phyloP scores from a whole-genome alignment of 1,284 basidiomycete genomes.

The Boletus smithii region DNA sequence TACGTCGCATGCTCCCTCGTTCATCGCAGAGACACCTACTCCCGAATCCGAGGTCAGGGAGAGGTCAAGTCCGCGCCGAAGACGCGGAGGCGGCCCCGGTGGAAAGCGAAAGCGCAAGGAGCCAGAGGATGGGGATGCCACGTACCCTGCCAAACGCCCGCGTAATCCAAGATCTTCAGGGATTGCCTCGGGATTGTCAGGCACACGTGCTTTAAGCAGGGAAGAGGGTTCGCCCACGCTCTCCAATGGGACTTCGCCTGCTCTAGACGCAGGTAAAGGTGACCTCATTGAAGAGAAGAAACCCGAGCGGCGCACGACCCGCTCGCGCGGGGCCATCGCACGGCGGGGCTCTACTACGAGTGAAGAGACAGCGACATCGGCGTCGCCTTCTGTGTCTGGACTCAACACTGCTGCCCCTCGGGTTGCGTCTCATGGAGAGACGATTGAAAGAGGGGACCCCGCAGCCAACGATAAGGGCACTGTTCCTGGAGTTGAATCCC shows the following conservation, averaged over 20 bases:
- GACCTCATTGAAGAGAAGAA: conserved; percentile 30
- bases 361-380: conserved; percentile 36
- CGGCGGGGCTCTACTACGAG: conserved; percentile 42
- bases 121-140: conserved; percentile 58
- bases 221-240: conserved; percentile 31
- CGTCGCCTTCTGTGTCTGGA: conserved; percentile 33
- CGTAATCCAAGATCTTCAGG: conserved; percentile 42
- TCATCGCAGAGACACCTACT: conserved; percentile 17
- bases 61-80: conserved; percentile 44
- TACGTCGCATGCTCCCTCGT: conserved; percentile 11
- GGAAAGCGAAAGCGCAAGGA: conserved; percentile 60
- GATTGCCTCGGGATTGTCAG: conserved; percentile 16
- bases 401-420: conserved; percentile 14
- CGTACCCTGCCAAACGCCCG: conserved; percentile 68
- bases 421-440: conserved; percentile 18
- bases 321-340: conserved; percentile 39
- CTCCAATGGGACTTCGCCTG: conserved; percentile 28
- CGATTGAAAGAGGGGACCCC: conserved; percentile 17
- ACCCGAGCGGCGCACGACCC: conserved; percentile 45
- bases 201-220: conserved; percentile 18
- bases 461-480: conserved; percentile 6
- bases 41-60: conserved; percentile 34
- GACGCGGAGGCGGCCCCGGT: conserved; percentile 36
- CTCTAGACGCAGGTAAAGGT: conserved; percentile 16
- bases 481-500: conserved; percentile 4